A percentile compares a stretch with the other conserved stretches of the same genome.
phyloP scores from a whole-genome alignment of 768 basidiomycete species.

The Panus rudis region DNA sequence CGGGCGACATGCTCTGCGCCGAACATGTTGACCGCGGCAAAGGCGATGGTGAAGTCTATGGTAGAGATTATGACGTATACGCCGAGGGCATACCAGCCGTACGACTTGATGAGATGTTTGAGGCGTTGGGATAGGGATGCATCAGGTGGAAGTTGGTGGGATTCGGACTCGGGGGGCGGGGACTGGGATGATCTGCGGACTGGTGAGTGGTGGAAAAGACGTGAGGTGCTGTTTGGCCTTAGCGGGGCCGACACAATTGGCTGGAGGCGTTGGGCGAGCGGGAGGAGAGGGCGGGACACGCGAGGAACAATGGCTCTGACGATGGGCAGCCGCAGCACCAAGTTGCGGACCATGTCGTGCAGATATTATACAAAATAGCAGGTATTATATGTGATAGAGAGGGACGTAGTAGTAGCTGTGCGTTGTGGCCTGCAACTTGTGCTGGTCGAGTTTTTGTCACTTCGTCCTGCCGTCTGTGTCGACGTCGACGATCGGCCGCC shows the following conservation, averaged over 20 bases:
- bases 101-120: conserved; percentile 80
- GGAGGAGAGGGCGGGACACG: conserved; percentile 37
- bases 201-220: conserved; percentile 43
- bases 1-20: conserved; percentile 87
- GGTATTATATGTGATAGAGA: not conserved
- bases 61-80: conserved; percentile 72
- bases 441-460: no score
- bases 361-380: not conserved
- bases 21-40: conserved; percentile 75
- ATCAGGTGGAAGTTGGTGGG: conserved; percentile 36
- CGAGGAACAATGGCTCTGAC: conserved; percentile 40
- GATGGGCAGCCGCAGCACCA: conserved; percentile 39
- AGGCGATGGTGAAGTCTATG: conserved; percentile 81
- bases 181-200: conserved; percentile 37
- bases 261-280: conserved; percentile 36
- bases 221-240: conserved; percentile 12
- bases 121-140: conserved; percentile 62
- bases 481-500: no score
- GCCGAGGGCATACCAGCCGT: conserved; percentile 94
- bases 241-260: conserved; percentile 23
- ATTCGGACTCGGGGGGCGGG: conserved; percentile 21
- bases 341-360: conserved; percentile 19
- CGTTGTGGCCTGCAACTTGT: not conserved
- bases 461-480: no score
- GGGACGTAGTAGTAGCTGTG: not conserved